Evolutionary conservation across 129 eudicot species (phyloP), one percentile per base, ranked within the genome.

Genomic region (Arctium minus): DNA sequence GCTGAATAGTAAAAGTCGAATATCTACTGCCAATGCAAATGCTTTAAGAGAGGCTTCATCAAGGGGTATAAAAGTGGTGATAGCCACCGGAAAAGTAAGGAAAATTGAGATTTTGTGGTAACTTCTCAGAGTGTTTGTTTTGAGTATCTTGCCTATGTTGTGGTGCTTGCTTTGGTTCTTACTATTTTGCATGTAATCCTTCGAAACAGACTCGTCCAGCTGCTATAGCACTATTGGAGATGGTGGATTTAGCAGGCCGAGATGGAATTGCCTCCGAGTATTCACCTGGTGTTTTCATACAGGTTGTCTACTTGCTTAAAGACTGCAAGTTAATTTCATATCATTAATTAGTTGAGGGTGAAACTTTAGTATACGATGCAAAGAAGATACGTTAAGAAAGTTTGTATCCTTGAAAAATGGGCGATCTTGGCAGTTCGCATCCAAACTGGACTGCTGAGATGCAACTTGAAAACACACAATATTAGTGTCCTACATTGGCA

Each of bases 51-150:
- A 96, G 88, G 98, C 97, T 75, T 70, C 85, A 32, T 90, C 97
- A 83, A 91, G 95, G 86, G 99, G 97, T 82, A 81, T 96, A 40
- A 93, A 92, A 86, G 91, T 96, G 70, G 95, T 96, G 30, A 91
- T 96, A 77, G 97, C 99, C 48, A 93, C 99, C 15, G 99, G 99
- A 85, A 96, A 96, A 87, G 99, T 96, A 90, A 90, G 94, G 69
- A 78, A 22, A 70, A n/a, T 0, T 18, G 9, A 2, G 64, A 42
- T 60, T 82, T 79, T 67, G 8, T 72, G n/a, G 5, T 10, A 33
- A 50, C 42, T 64, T 86, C 15, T 80, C 8, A 7, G 3, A 72
- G 80, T 64, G 11, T 30, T 27, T 31, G 3, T 75, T n/a, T 74
- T 12, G 3, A 6, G 72, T 82, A 74, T 75, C 30, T 87, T 76